Evolutionary conservation across 1,284 basidiomycete species (phyloP).

Genomic region (Hypsizygus ulmarius): DNA sequence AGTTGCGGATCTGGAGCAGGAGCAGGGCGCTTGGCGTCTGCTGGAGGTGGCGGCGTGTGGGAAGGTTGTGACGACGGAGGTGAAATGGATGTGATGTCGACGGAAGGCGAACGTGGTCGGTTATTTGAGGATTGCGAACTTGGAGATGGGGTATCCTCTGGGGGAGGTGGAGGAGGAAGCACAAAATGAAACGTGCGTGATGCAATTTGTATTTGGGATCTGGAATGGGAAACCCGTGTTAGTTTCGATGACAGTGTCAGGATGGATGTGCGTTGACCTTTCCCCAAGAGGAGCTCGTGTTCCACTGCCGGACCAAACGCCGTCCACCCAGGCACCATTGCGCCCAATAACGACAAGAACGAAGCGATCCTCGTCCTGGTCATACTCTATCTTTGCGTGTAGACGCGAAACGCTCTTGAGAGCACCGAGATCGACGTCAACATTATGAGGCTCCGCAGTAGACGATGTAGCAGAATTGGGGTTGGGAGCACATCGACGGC

Average conservation of each 20-base stretch:
- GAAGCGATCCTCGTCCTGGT: constrained; percentile 84
- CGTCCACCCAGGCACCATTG: constrained; percentile 98
- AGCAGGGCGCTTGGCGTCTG: constrained; percentile 36
- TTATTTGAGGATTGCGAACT: constrained; percentile 64
- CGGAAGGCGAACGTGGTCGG: constrained; percentile 64
- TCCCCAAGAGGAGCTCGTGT: constrained; percentile 80
- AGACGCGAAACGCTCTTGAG: constrained; percentile 96
- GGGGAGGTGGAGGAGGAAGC: constrained; percentile 73
- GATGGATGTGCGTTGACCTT: constrained; percentile 47
- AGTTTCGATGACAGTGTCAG: constrained; percentile 12
- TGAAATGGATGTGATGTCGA: constrained; percentile 78
- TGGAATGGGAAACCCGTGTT: constrained; percentile 32
- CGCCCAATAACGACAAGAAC: constrained; percentile 89
- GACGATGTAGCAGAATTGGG: constrained; percentile 60
- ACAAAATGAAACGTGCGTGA: constrained; percentile 97
- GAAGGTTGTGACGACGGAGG: constrained; percentile 78
- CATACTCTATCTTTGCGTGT: constrained; percentile 94
- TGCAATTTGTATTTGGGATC: constrained; percentile 98
- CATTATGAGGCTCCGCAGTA: constrained; percentile 57
- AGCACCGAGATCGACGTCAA: constrained; percentile 95
- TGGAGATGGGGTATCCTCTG: constrained; percentile 74
- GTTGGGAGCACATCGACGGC: constrained; percentile 58
- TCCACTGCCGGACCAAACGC: constrained; percentile 89
- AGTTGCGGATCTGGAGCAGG: constrained; percentile 39
- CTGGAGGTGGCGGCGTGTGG: constrained; percentile 60